phyloP scores from a whole-genome alignment of 73 alveolate species.

The Paraurostyla sp. region DNA sequence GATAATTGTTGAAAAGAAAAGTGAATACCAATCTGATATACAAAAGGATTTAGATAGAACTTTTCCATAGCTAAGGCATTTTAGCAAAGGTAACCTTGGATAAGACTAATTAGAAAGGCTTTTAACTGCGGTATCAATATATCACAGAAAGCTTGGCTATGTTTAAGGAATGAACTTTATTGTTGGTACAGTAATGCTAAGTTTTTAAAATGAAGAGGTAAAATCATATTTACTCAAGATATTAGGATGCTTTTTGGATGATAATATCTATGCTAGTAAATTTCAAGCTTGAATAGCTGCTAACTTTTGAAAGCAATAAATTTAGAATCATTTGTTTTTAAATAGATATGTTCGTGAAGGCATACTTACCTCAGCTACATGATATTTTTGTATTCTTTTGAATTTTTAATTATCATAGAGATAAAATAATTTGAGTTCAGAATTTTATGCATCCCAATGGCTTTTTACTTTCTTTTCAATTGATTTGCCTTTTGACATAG shows the following conservation, averaged over 20 bases:
- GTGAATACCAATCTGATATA: slow-evolving; percentile 22
- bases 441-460: slow-evolving; percentile 68
- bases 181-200: slow-evolving; percentile 60
- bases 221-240: too few species aligned
- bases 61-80: slow-evolving; percentile 45
- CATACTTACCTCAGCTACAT: slow-evolving; percentile 59
- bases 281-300: slow-evolving; percentile 52
- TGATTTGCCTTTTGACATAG: slow-evolving; percentile 49
- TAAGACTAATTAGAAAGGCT: slow-evolving; percentile 41
- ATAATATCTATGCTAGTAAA: slow-evolving; percentile 53
- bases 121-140: slow-evolving; percentile 32
- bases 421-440: slow-evolving; percentile 52
- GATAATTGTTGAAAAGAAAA: slow-evolving; percentile 18
- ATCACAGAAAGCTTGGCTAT: slow-evolving; percentile 57
- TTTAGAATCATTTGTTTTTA: slow-evolving; percentile 47
- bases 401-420: background rate
- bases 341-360: slow-evolving; percentile 62
- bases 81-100: slow-evolving; percentile 52
- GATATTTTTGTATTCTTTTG: slow-evolving; percentile 37
- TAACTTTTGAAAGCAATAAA: slow-evolving; percentile 32
- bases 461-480: slow-evolving; percentile 62
- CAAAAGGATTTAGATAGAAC: slow-evolving; percentile 66
- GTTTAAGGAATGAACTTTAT: slow-evolving; percentile 77
- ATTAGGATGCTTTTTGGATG: slow-evolving; percentile 76
- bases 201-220: slow-evolving; percentile 61